Percentiles rank a stretch among this genome's conserved stretches.
Evolutionary conservation across 176 grass and related monocot genomes (phyloP).

Genomic region (Tillandsia leiboldiana): DNA sequence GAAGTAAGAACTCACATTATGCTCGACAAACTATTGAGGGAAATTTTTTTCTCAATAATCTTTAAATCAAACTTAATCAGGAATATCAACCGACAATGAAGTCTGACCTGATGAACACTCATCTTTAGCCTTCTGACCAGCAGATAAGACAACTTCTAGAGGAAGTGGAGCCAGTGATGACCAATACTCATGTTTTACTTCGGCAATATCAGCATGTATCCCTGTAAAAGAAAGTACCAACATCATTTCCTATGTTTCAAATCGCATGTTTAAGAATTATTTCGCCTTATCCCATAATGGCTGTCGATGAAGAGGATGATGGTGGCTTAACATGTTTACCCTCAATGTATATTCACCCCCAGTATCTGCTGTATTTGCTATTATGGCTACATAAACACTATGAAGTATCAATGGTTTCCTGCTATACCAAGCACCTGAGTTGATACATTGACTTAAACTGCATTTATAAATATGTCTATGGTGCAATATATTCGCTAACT

Average conservation of each 20-base stretch:
- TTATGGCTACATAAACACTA: too few species aligned
- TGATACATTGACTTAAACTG: too few species aligned
- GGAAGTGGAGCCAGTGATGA: conserved; percentile 62
- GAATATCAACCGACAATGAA: conserved; percentile 7
- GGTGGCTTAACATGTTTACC: too few species aligned
- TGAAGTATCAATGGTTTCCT: too few species aligned
- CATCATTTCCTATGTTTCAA: background rate
- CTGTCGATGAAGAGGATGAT: too few species aligned
- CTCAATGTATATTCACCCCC: too few species aligned
- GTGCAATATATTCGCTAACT: too few species aligned
- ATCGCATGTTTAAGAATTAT: background rate
- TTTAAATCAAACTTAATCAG: background rate
- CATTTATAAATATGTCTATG: too few species aligned
- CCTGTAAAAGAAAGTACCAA: conserved; percentile 26
- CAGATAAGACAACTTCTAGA: conserved; percentile 71
- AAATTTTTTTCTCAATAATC: too few species aligned
- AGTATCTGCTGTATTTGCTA: too few species aligned
- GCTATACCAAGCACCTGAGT: too few species aligned
- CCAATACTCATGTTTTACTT: conserved; percentile 78
- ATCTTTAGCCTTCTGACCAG: conserved; percentile 82
- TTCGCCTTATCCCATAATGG: too few species aligned
- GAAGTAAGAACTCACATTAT: background rate
- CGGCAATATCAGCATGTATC: conserved; percentile 87
- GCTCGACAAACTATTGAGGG: background rate
- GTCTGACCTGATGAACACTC: conserved; percentile 58